Evolutionary conservation across 495 filamentous ascomycete genomes (phyloP), one percentile per base, ranked within the genome.

Genomic region (Trichoderma erinaceum): DNA sequence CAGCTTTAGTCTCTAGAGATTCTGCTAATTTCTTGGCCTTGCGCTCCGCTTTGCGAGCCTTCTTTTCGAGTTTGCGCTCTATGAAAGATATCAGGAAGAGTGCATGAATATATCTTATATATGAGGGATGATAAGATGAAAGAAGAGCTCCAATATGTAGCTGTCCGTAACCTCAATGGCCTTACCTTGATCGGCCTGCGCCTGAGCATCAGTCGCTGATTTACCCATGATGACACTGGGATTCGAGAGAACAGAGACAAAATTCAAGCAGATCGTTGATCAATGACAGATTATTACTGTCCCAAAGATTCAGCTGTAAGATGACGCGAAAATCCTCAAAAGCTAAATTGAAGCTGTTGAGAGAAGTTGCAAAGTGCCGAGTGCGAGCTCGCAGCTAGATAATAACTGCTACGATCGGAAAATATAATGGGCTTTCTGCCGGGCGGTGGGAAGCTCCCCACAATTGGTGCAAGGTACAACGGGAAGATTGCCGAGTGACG

Each of bases 361-460:
- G n/a, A 21, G 21, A 23, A 21, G n/a, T 23, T 52, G 48, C 4
- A 23, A 21, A 21, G 48, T 52, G n/a, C 6, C n/a, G 8, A 7
- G 18, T 21, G 21, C 21, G 48, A 52, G 8, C n/a, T 52, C 35
- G 48, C 8, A 52, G 48, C 48, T 52, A 15, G 44, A 21, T 10
- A 23, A 52, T 18, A 52, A 21, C 48, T 52, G 48, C 48, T 52
- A n/a, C 18, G 15, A 7, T 16, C 29, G 21, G 50, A 50, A 66
- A 66, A 66, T 50, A 50, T 21, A 23, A 43, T 50, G 41, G 41
- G 43, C 23, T 66, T 66, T 66, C 65, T 66, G 65, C 65, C 65
- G 21, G 65, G 65, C 65, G 65, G 65, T 66, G 65, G 46, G 12
- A 25, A 46, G 63, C 63, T 21, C 35, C 15, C 64, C 64, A n/a